Evolutionary conservation across 805 yeast genomes (phyloP).

Genomic region (Priceomyces carsonii): DNA sequence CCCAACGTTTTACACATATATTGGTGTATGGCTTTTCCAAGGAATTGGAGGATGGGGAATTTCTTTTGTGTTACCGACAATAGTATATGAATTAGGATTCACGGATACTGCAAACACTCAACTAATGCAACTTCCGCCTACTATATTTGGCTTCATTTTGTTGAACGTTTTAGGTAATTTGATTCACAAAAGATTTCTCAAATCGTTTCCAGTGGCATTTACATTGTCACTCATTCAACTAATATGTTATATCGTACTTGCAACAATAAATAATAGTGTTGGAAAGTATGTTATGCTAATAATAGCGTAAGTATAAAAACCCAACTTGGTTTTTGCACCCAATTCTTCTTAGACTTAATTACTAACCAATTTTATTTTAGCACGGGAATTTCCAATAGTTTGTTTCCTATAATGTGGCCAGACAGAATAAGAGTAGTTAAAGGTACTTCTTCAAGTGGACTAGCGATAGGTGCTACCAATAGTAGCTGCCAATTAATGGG

Average conservation of each 20-base stretch:
- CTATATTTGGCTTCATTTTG: constrained; percentile 12
- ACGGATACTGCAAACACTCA: constrained; percentile 19
- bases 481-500: constrained; percentile 14
- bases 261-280: constrained; percentile 6
- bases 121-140: constrained; percentile 19
- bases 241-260: constrained; percentile 12
- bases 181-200: constrained; percentile 10
- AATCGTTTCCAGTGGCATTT: constrained; percentile 13
- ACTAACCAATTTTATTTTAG: constrained; percentile 4
- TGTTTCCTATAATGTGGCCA: constrained; percentile 16
- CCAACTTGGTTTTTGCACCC: background rate
- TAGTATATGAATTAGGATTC: constrained; percentile 18
- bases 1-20: constrained; percentile 14
- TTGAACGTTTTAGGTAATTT: constrained; percentile 11
- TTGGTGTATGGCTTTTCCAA: constrained; percentile 15
- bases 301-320: constrained; percentile 9
- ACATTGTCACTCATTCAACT: constrained; percentile 13
- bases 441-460: constrained; percentile 13
- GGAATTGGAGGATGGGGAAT: constrained; percentile 19
- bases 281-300: constrained; percentile 14
- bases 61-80: constrained; percentile 19
- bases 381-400: constrained; percentile 14
- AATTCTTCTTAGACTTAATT: background rate
- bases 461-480: constrained; percentile 16
- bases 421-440: constrained; percentile 16